phyloP scores from a whole-genome alignment of 176 grass and related monocot species.

The Olyra latifolia region DNA sequence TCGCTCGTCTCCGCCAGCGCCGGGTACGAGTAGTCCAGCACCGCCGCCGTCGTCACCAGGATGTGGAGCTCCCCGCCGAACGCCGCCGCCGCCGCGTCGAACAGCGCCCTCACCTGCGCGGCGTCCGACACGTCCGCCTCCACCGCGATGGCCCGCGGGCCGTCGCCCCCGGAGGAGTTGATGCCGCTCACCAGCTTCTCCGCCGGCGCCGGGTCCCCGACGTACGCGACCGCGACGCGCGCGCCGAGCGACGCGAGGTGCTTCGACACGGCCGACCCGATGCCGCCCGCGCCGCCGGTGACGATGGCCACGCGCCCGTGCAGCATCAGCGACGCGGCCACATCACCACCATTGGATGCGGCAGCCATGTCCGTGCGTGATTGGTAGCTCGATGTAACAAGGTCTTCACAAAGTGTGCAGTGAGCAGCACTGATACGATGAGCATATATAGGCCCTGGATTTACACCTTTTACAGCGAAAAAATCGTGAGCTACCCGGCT shows the following conservation, averaged over 20 bases:
- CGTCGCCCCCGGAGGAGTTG: constrained; percentile 9
- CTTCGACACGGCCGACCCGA: constrained; percentile 50
- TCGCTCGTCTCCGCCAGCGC: constrained; percentile 44
- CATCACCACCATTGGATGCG: not conserved
- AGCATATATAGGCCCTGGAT: no score
- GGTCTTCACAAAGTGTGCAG: no score
- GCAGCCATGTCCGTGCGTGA: not conserved
- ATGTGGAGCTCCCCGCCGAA: constrained; percentile 66
- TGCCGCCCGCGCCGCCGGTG: constrained; percentile 62
- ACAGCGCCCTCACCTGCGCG: constrained; percentile 46
- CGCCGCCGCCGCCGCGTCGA: constrained; percentile 46
- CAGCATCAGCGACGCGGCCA: constrained; percentile 33
- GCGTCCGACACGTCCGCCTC: constrained; percentile 43
- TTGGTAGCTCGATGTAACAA: no score
- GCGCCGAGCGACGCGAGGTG: constrained; percentile 66
- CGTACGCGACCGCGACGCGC: constrained; percentile 52
- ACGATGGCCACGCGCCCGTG: constrained; percentile 58
- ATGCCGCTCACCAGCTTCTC: constrained; percentile 35
- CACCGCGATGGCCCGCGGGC: constrained; percentile 34
- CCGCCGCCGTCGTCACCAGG: constrained; percentile 52
- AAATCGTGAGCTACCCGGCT: no score
- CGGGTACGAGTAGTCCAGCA: constrained; percentile 51
- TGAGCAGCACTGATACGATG: no score
- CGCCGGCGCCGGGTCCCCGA: constrained; percentile 41
- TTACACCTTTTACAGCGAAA: no score